Percentiles rank a stretch among this genome's conserved stretches.
phyloP scores from a whole-genome alignment of 2,329 filamentous ascomycete species.

The Didymella glomerata region DNA sequence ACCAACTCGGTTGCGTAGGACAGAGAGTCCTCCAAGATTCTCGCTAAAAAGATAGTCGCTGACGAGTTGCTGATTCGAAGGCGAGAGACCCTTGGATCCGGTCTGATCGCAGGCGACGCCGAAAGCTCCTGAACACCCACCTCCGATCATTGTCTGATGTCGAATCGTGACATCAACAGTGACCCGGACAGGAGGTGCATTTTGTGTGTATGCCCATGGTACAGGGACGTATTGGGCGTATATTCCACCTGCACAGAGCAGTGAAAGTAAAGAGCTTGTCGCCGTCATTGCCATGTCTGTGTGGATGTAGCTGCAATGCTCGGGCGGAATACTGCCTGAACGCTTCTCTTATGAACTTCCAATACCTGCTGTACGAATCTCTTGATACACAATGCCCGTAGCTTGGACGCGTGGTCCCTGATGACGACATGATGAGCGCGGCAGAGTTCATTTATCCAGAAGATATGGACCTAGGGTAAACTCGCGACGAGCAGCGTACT shows the following conservation, averaged over 20 bases:
- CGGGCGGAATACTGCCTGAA: not conserved
- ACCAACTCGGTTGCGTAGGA: not conserved
- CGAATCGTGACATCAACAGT: not conserved
- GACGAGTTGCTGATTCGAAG: not conserved
- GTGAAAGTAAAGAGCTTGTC: not conserved
- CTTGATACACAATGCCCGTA: not conserved
- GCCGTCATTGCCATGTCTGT: not conserved
- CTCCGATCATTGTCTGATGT: slow-evolving; percentile 1
- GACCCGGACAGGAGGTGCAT: not conserved
- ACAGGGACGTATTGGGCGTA: not conserved
- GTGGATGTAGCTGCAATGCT: not conserved
- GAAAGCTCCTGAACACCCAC: not conserved
- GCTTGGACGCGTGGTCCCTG: not conserved
- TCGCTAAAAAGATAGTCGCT: slow-evolving; percentile 1
- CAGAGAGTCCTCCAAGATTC: not conserved
- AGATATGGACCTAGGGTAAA: not conserved
- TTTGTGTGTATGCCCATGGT: not conserved
- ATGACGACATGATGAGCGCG: slow-evolving; percentile 1
- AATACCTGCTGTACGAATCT: not conserved
- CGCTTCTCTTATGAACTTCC: not conserved
- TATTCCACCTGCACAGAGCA: not conserved
- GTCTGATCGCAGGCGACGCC: slow-evolving; percentile 4
- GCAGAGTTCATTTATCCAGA: not conserved
- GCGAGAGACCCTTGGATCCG: not conserved
- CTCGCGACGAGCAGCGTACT: not conserved